Conservation (phyloP, 768 basidiomycete species). For the Auricularia cornea region DNA sequence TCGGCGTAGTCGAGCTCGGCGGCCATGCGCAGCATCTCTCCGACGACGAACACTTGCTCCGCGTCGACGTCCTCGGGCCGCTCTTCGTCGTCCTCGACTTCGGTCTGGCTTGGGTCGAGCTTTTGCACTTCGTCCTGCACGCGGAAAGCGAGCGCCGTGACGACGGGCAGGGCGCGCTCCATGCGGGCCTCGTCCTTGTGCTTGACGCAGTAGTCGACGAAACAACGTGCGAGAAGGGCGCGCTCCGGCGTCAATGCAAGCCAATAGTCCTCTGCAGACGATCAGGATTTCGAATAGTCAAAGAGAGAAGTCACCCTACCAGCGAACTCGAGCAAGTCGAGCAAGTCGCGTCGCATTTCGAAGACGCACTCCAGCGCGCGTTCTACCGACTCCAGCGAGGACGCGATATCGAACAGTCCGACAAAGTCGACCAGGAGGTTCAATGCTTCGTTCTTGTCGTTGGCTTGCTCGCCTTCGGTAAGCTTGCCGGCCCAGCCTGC, state of each 20-base stretch:
- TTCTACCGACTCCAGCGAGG: constrained; percentile 45
- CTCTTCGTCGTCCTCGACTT: constrained; percentile 32
- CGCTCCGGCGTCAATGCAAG: constrained; percentile 57
- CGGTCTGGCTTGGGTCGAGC: constrained; percentile 25
- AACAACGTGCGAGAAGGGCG: constrained; percentile 76
- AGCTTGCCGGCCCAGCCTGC: constrained; percentile 62
- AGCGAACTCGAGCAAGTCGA: constrained; percentile 59
- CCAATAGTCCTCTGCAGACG: constrained; percentile 62
- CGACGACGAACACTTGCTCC: constrained; percentile 59
- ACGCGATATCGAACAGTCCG: constrained; percentile 48
- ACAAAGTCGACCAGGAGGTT: constrained; percentile 43
- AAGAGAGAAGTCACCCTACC: constrained; percentile 35
- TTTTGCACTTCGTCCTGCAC: constrained; percentile 67
- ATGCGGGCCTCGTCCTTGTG: constrained; percentile 54
- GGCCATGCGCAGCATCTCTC: constrained; percentile 73
- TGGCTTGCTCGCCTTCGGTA: constrained; percentile 30
- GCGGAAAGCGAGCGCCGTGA: constrained; percentile 69
- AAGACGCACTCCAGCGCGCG: constrained; percentile 72
- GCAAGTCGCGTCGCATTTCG: constrained; percentile 50
- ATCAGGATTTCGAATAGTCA: not conserved
- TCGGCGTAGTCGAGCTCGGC: constrained; percentile 83
- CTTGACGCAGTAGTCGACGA: constrained; percentile 63
- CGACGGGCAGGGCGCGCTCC: constrained; percentile 70
- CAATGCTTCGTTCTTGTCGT: constrained; percentile 13
- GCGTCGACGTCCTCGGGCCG: constrained; percentile 39